Base-by-base conservation (phyloP, 2,329 filamentous ascomycete genomes). In the Ophiostoma sp. region DNA sequence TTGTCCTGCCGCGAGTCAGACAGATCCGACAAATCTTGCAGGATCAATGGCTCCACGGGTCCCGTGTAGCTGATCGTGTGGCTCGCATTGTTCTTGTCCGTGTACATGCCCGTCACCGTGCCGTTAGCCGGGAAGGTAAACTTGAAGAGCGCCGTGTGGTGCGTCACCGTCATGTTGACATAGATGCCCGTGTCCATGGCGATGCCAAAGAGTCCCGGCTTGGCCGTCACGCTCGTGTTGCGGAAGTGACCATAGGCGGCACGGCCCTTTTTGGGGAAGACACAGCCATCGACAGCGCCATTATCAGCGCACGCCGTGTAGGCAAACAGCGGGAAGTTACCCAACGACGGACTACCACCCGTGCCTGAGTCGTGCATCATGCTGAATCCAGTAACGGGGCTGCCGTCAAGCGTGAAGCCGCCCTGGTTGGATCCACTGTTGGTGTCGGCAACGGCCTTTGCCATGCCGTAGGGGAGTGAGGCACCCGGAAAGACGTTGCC, bases 311-410 rank as follows among this genome's bases (percentile, higher is more conserved):
- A 94, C 55, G 84, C 83, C 3, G 87, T 82, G 75, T 92, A 91
- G 0, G 91, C 86, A 75, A 94, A 93, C 1, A 94, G 82, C 0
- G 92, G 90, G 71, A 94, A 94, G 78, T 93, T 93, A 17, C 91
- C 92, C 19, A 93, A 82, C 3, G 90, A 93, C 0, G 91, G 88
- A 0, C 82, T 80, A 8, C 85, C 84, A 28, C 88, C 88, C 0
- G 87, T 89, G 0, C 88, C 88, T 1, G 85, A 87, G 77, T 90
- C 88, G 78, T 89, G 88, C 82, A 89, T 83, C 50, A 85, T 83
- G 15, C 85, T 87, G 79, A 89, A 90, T 17, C 88, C 89, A 4
- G 83, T 84, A 48, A 89, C 84, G 0, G 82, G 80, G 22, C 80
- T 80, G 59, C 81, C 82, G 70, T 89, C 86, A 6, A 87, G 82